A percentile compares a stretch with the other conserved stretches of the same genome.
Conservation (phyloP, 768 basidiomycete species). For the Piloderma croceum region DNA sequence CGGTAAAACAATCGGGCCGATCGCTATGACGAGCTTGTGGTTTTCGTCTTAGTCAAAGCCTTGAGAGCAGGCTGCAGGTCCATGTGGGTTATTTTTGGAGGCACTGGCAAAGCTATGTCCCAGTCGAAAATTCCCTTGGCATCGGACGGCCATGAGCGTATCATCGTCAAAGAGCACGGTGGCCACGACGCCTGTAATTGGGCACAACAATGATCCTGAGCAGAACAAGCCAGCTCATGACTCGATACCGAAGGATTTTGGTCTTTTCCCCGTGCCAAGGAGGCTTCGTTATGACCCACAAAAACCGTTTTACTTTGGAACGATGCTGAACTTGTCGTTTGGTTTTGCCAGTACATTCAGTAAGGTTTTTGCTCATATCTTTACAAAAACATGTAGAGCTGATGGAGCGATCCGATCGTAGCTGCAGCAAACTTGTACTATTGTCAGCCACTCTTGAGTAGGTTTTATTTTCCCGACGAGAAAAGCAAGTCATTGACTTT, state of each 20-base stretch:
- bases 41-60: too few species aligned
- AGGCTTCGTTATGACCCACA: constrained; percentile 46
- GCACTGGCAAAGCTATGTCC: too few species aligned
- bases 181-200: too few species aligned
- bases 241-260: constrained; percentile 56
- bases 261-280: constrained; percentile 58
- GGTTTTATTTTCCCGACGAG: constrained; percentile 16
- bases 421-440: constrained; percentile 79
- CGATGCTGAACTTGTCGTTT: constrained; percentile 51
- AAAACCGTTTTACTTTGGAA: constrained; percentile 46
- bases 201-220: too few species aligned
- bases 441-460: constrained; percentile 74
- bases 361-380: constrained; percentile 20
- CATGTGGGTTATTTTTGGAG: too few species aligned
- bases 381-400: neutral
- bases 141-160: too few species aligned
- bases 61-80: too few species aligned
- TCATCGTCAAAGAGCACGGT: too few species aligned
- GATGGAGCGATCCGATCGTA: constrained; percentile 16
- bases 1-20: too few species aligned
- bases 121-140: too few species aligned
- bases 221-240: too few species aligned
- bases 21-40: too few species aligned
- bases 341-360: constrained; percentile 59
- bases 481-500: neutral